Evolutionary conservation across 2,329 filamentous ascomycete genomes (phyloP).

Genomic region (Plenodomus lindquistii): DNA sequence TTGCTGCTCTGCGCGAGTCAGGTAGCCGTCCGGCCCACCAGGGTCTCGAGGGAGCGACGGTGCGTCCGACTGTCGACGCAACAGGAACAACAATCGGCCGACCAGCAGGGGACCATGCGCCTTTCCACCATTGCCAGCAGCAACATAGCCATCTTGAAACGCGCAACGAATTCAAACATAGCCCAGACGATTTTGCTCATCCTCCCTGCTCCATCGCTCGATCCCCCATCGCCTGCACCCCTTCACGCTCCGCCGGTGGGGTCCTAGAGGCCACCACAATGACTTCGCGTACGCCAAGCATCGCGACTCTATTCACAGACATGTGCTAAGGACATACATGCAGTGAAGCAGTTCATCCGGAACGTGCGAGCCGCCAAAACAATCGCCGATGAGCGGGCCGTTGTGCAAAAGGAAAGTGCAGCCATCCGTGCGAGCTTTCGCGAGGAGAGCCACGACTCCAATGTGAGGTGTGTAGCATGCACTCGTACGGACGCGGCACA

Average conservation of each 20-base stretch:
- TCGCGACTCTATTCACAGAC: slow-evolving; percentile 19
- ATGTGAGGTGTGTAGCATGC: slow-evolving; percentile 69
- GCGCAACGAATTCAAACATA: background rate
- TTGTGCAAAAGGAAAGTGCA: slow-evolving; percentile 98
- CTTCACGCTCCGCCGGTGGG: slow-evolving; percentile 46
- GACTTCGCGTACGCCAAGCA: slow-evolving; percentile 58
- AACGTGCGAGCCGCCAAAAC: slow-evolving; percentile 98
- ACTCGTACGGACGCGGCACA: slow-evolving; percentile 13
- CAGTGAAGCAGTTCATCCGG: slow-evolving; percentile 99
- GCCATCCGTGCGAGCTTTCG: slow-evolving; percentile 96
- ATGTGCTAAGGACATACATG: slow-evolving; percentile 31
- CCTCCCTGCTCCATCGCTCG: background rate
- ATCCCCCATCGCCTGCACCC: slow-evolving; percentile 11
- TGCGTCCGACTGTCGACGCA: slow-evolving; percentile 16
- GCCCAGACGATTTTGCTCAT: background rate
- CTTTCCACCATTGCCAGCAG: background rate
- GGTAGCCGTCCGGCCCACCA: background rate
- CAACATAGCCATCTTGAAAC: background rate
- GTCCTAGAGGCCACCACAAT: slow-evolving; percentile 56
- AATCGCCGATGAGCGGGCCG: slow-evolving; percentile 96
- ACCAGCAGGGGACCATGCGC: slow-evolving; percentile 14
- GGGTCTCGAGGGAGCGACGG: slow-evolving; percentile 1
- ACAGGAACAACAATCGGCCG: slow-evolving; percentile 27
- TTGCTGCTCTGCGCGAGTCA: slow-evolving; percentile 20
- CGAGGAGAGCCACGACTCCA: slow-evolving; percentile 92